Conservation (phyloP, 345 rosid species). For the Xanthoceras sorbifolium region DNA sequence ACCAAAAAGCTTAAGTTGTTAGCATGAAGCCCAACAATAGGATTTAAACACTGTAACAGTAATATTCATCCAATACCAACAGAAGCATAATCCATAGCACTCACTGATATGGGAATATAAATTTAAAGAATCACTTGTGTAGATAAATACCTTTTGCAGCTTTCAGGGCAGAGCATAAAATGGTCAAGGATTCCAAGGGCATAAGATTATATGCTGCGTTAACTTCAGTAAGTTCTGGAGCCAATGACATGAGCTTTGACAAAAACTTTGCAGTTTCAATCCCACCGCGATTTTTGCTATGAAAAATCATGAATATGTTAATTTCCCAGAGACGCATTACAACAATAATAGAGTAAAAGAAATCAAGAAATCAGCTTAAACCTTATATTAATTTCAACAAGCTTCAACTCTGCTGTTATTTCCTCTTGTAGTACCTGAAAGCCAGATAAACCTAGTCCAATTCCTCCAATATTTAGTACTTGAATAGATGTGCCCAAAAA, state of each 20-base stretch:
- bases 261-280: slow-evolving; percentile 70
- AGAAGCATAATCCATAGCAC: background rate
- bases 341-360: slow-evolving; percentile 12
- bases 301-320: slow-evolving; percentile 19
- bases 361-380: slow-evolving; percentile 29
- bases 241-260: slow-evolving; percentile 58
- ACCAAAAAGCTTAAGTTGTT: background rate
- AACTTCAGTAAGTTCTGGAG: slow-evolving; percentile 60
- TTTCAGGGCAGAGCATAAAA: slow-evolving; percentile 62
- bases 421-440: slow-evolving; percentile 55
- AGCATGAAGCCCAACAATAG: background rate
- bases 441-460: slow-evolving; percentile 79
- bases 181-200: slow-evolving; percentile 65
- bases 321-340: background rate
- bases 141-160: slow-evolving; percentile 48
- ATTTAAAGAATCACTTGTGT: background rate
- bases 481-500: slow-evolving; percentile 44
- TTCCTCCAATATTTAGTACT: slow-evolving; percentile 66
- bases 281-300: slow-evolving; percentile 90
- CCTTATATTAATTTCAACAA: slow-evolving; percentile 74
- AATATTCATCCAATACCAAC: background rate
- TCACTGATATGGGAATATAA: background rate
- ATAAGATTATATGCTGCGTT: slow-evolving; percentile 77
- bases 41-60: background rate
- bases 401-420: slow-evolving; percentile 40